Base-by-base conservation (phyloP, 805 yeast species). In the Metschnikowia santaceciliae region DNA sequence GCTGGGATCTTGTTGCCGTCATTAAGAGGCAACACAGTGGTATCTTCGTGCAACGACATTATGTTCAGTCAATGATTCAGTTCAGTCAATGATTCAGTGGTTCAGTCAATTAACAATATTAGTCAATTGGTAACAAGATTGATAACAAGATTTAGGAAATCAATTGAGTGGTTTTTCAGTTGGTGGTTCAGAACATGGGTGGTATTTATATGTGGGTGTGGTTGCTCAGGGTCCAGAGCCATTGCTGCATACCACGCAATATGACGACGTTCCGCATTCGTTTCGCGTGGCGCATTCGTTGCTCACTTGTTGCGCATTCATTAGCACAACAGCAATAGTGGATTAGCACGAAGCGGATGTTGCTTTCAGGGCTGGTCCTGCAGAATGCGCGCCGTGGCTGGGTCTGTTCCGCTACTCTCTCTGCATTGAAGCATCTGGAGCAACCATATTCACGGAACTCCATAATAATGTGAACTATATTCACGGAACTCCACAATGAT, bases 1-100 rank as follows among this genome's bases (percentile, higher is more conserved):
- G 55, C 55, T 15, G 60, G 60, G 38, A 57, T 55, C 26, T 42
- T 47, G 46, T 47, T 46, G 20, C 57, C 55, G 30, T 49, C 56
- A 49, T 57, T 57, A 30, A 57, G 48, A 2, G 52, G 53, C 34
- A 35, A 45, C 4, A 47, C 43, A 22, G 46, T 52, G 38, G 47
- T 47, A 46, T 53, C 50, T 37, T 49, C 47, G 32, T 53, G 53
- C 33, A 53, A 53, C 14, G 55, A 34, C 55, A 52, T 52, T 46
- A 20, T 36, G 22, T 10, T 36, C 14, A 11, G 22, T 26, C 30
- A 26, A 26, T 26, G 10, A 26, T 10, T 36, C 14, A 11, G 22
- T 10, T 36, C 14, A 11, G 22, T 26, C 30, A 26, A 26, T 26
- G 10, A 26, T 26, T 26, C 30, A 8, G 11, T 26, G 26, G 8